A percentile compares a stretch with the other conserved stretches of the same genome.
Conservation (phyloP, 768 basidiomycete species). For the Neoboletus magnificus region DNA sequence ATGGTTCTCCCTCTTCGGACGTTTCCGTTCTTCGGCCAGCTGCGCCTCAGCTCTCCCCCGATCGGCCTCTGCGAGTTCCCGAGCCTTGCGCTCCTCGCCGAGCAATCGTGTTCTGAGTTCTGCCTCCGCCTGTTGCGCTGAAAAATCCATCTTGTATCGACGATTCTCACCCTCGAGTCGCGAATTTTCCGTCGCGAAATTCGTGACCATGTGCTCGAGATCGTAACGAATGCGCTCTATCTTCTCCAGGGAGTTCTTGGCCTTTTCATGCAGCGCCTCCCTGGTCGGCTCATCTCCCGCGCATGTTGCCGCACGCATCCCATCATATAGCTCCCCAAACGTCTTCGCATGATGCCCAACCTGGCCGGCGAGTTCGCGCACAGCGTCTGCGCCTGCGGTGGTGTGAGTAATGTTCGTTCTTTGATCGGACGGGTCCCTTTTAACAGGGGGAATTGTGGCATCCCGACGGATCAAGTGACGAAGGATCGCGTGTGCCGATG, state of each 20-base stretch:
- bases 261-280: slow-evolving; percentile 37
- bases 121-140: slow-evolving; percentile 9
- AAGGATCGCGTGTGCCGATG: slow-evolving; percentile 46
- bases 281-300: slow-evolving; percentile 39
- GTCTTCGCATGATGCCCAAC: slow-evolving; percentile 41
- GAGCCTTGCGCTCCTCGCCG: slow-evolving; percentile 20
- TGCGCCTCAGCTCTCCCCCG: slow-evolving; percentile 13
- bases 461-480: slow-evolving; percentile 37
- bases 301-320: slow-evolving; percentile 40
- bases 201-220: slow-evolving; percentile 36
- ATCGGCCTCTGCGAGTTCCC: slow-evolving; percentile 16
- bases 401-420: slow-evolving; percentile 42
- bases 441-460: slow-evolving; percentile 40
- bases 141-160: slow-evolving; percentile 8
- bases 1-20: background rate
- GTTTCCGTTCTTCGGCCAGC: slow-evolving; percentile 17
- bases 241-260: slow-evolving; percentile 36
- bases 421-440: slow-evolving; percentile 42
- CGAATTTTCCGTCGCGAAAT: slow-evolving; percentile 34
- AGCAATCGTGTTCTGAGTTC: slow-evolving; percentile 14
- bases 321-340: slow-evolving; percentile 37
- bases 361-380: slow-evolving; percentile 43
- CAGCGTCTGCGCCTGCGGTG: slow-evolving; percentile 42
- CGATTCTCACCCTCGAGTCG: slow-evolving; percentile 25
- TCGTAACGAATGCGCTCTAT: slow-evolving; percentile 42